phyloP scores from a whole-genome alignment of 2,329 filamentous ascomycete genomes.

The Apiospora arundinis region DNA sequence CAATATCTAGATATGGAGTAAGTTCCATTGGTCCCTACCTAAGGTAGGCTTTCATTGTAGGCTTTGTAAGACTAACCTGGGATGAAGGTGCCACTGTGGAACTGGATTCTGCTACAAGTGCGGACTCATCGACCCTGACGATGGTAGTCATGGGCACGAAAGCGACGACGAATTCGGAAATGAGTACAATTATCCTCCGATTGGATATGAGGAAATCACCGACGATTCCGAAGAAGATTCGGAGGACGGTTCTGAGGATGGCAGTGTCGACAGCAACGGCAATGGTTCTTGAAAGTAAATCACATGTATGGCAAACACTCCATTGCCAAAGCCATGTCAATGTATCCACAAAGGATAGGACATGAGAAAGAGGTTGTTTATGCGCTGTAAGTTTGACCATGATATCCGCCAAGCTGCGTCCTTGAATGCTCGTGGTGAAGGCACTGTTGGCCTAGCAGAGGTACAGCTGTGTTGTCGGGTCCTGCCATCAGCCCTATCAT shows the following conservation, averaged over 20 bases:
- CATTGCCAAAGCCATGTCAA: too few species aligned
- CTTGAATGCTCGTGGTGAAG: too few species aligned
- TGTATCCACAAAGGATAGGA: background rate
- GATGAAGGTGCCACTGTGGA: background rate
- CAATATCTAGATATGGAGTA: background rate
- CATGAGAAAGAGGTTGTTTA: background rate
- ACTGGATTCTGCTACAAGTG: background rate
- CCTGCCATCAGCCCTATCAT: constrained; percentile 7
- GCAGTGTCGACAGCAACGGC: too few species aligned
- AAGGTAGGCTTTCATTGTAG: background rate
- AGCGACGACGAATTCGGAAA: background rate
- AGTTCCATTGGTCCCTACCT: background rate
- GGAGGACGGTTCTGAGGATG: too few species aligned
- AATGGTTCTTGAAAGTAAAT: too few species aligned
- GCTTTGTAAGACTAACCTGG: background rate
- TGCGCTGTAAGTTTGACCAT: too few species aligned
- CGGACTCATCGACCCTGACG: background rate
- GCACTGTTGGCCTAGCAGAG: background rate
- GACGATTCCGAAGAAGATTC: too few species aligned
- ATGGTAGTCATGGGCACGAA: background rate
- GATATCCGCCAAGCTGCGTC: too few species aligned
- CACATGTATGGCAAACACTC: too few species aligned
- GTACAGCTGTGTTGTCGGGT: background rate
- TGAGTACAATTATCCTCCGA: too few species aligned
- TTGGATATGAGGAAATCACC: too few species aligned